Evolutionary conservation across 2,329 filamentous ascomycete genomes (phyloP), one percentile per base, ranked within the genome.

Genomic region (Thelonectria olida): DNA sequence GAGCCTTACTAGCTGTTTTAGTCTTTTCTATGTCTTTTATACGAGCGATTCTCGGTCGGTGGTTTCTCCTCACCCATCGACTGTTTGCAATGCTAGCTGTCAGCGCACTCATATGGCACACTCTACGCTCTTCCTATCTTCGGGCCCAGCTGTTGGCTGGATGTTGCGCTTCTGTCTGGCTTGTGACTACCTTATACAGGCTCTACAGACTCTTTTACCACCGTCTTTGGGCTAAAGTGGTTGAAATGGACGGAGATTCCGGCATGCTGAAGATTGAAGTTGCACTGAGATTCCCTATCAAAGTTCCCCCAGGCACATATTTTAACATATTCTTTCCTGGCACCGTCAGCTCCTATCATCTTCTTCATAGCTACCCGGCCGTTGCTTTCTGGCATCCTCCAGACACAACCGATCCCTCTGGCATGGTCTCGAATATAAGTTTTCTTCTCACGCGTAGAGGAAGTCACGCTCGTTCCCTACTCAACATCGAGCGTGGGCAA

Each of bases 251-350:
- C n/a, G 28, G 22, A 8, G 44, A 54, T 44, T 28, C 59, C 5
- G 50, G 20, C 8, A 38, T 44, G 10, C 22, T 41, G 8, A 62
- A 38, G 12, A 53, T 62, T 23, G 50, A 62, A 7, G 36, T 62
- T 27, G 41, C 38, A 2, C 20, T 62, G 2, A 34, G 31, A 7
- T 51, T 45, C 15, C 55, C 50, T 4, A 41, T 54, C 19, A 19
- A 19, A 5, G 39, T 58, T 4, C 10, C 17, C 5, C 28, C 45
- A 4, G 50, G 60, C 17, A 59, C 17, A 5, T 62, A 62, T 27
- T 62, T 62, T 6, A 54, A 59, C 19, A 25, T 62, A 13, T 62
- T 59, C 23, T 62, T 62, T 28, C 54, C 60, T 3, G 31, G 44
- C 3, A 45, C 5, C 8, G 4, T 13, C 39, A 50, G 7, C n/a